Base-by-base conservation (phyloP, 2,329 filamentous ascomycete species). In the Alternaria gaisen region DNA sequence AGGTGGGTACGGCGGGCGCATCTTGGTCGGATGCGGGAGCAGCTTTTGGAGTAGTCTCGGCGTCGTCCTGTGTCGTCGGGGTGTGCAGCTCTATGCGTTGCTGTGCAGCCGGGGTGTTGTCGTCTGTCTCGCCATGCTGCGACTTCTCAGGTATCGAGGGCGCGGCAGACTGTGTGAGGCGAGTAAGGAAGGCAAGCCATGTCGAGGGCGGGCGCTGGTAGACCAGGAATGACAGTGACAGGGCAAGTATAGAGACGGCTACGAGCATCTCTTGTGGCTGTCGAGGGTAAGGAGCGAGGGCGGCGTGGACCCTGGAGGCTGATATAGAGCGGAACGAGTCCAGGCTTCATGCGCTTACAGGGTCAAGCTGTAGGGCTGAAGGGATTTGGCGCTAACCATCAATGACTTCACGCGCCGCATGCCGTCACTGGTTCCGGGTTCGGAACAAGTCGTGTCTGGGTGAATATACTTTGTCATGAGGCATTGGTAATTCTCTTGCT, bases 161-260 rank as follows among this genome's bases (percentile, higher is more conserved):
- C 58, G 63, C 51, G 41, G 59, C 53, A 43, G 65, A 51, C 24
- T 40, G 56, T 42, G 52, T 59, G 26, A 61, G 30, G 43, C 60
- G 55, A 47, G 60, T 60, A 56, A 69, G 58, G 44, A 64, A 70
- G 54, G 70, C 58, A 32, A 61, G 66, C 77, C 77, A 79, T 77
- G 73, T 72, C 24, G 74, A 73, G 2, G 71, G 75, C n/a, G 76
- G 76, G 53, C 74, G 73, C 50, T 71, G 70, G 65, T 78, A 79
- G 16, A 78, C 56, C 20, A 79, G 68, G 18, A 78, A 65, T 5
- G 76, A 76, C 43, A 79, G 70, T 60, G 77, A 79, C 48, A 79
- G 70, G 36, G 74, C 72, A 34, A 80, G 64, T 12, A 78, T 60
- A n/a, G 77, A 76, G 51, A 79, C 71, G 48, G 73, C 77, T 54